Percentiles rank a stretch among this genome's conserved stretches.
These are phyloP conservation scores for Coriolopsis trogii DNA, from an alignment of 1,284 basidiomycete species.

Conservation along the genomic window DNA sequence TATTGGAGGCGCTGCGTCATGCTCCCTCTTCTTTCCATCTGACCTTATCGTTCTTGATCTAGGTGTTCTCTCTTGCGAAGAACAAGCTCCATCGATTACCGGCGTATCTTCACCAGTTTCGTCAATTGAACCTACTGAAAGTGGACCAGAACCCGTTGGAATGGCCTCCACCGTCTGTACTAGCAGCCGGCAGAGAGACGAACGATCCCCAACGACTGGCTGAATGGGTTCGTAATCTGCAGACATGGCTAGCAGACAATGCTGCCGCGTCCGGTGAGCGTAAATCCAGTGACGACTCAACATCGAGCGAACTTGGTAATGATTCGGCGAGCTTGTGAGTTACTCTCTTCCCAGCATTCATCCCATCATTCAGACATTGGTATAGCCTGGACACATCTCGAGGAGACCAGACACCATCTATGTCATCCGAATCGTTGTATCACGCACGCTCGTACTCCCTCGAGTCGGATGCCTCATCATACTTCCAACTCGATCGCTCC, in stretches of 20 bases:
- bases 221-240: slow-evolving; percentile 75
- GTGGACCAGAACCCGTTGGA: slow-evolving; percentile 91
- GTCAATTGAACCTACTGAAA: slow-evolving; percentile 79
- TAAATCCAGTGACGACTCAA: slow-evolving; percentile 35
- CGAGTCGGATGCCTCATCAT: slow-evolving; percentile 60
- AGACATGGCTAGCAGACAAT: slow-evolving; percentile 74
- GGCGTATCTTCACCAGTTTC: slow-evolving; percentile 76
- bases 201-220: slow-evolving; percentile 58
- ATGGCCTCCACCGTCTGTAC: slow-evolving; percentile 77
- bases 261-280: slow-evolving; percentile 31
- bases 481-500: slow-evolving; percentile 40
- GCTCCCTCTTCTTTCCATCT: slow-evolving; percentile 2
- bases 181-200: slow-evolving; percentile 45
- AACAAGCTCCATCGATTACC: slow-evolving; percentile 87
- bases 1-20: too few species aligned
- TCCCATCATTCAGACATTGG: not conserved
- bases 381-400: slow-evolving; percentile 14
- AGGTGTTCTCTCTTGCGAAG: slow-evolving; percentile 87
- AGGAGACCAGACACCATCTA: slow-evolving; percentile 11
- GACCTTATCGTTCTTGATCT: slow-evolving; percentile 4
- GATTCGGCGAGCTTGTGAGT: slow-evolving; percentile 21
- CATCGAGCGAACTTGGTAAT: slow-evolving; percentile 19
- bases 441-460: slow-evolving; percentile 66
- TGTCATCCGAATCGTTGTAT: slow-evolving; percentile 18
- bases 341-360: not conserved